phyloP scores from a whole-genome alignment of 2,329 filamentous ascomycete genomes.

The Drechslerella coelobrocha region DNA sequence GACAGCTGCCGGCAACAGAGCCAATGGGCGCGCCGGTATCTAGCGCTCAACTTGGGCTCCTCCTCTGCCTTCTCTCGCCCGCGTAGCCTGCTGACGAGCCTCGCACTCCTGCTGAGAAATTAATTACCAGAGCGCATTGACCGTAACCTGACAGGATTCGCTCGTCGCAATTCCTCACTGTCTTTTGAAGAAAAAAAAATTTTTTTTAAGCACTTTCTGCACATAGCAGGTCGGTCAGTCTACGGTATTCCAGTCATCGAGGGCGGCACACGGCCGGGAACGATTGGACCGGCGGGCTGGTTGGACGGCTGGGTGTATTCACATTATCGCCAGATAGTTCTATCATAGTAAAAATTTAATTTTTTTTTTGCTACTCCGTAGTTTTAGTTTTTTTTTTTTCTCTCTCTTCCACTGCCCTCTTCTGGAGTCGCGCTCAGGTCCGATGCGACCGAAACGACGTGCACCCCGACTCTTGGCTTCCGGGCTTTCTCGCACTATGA shows the following conservation, averaged over 20 bases:
- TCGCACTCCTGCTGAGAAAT: neutral
- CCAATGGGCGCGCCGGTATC: slow-evolving; percentile 42
- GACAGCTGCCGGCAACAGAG: slow-evolving; percentile 19
- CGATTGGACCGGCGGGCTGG: slow-evolving; percentile 37
- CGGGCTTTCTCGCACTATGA: slow-evolving; percentile 37
- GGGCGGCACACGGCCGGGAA: slow-evolving; percentile 34
- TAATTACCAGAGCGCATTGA: neutral
- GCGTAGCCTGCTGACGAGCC: slow-evolving; percentile 32
- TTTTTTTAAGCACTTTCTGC: too few species aligned
- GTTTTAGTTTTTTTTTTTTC: slow-evolving; percentile 3
- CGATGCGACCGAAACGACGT: slow-evolving; percentile 36
- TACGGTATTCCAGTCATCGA: too few species aligned
- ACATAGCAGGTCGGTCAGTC: too few species aligned
- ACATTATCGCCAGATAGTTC: too few species aligned
- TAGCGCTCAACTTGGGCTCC: slow-evolving; percentile 39
- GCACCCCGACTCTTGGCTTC: slow-evolving; percentile 44
- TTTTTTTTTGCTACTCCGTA: neutral
- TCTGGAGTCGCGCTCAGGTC: too few species aligned
- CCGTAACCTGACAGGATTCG: neutral
- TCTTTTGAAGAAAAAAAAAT: neutral
- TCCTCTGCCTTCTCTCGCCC: too few species aligned
- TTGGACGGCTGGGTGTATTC: too few species aligned
- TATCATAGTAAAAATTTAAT: too few species aligned
- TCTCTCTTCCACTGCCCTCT: too few species aligned
- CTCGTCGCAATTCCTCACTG: neutral